phyloP scores from a whole-genome alignment of 2,329 filamentous ascomycete genomes.

The Colletotrichum sp. region DNA sequence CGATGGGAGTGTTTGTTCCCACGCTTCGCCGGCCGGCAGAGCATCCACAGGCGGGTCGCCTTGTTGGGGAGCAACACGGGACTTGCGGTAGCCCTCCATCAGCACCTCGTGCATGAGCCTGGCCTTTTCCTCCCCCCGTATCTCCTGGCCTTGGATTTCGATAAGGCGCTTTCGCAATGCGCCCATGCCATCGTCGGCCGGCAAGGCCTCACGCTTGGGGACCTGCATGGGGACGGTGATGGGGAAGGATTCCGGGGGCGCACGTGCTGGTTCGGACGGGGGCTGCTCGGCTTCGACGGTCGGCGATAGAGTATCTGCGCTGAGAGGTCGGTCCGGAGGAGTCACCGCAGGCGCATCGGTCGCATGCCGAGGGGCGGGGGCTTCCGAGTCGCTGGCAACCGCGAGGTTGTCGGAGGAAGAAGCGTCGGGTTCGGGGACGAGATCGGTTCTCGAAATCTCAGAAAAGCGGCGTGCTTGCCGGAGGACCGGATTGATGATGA shows the following conservation, averaged over 20 bases:
- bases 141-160: slow-evolving; percentile 66
- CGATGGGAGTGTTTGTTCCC: slow-evolving; percentile 46
- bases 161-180: slow-evolving; percentile 71
- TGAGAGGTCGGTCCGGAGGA: slow-evolving; percentile 33
- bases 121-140: slow-evolving; percentile 70
- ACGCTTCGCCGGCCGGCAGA: slow-evolving; percentile 26
- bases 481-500: slow-evolving; percentile 70
- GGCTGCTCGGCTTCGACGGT: slow-evolving; percentile 6
- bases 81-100: slow-evolving; percentile 68
- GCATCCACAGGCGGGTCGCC: background rate
- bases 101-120: slow-evolving; percentile 73
- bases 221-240: background rate
- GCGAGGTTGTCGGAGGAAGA: slow-evolving; percentile 25
- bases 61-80: slow-evolving; percentile 24
- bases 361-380: slow-evolving; percentile 23
- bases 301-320: slow-evolving; percentile 38
- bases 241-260: background rate
- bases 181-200: slow-evolving; percentile 82
- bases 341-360: slow-evolving; percentile 26
- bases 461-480: slow-evolving; percentile 71
- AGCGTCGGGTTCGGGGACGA: slow-evolving; percentile 39
- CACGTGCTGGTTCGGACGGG: slow-evolving; percentile 19
- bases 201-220: slow-evolving; percentile 44
- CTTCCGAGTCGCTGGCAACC: slow-evolving; percentile 30
- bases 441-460: slow-evolving; percentile 47